phyloP scores from a whole-genome alignment of 345 rosid genomes.

The Eucalyptus coolabah region DNA sequence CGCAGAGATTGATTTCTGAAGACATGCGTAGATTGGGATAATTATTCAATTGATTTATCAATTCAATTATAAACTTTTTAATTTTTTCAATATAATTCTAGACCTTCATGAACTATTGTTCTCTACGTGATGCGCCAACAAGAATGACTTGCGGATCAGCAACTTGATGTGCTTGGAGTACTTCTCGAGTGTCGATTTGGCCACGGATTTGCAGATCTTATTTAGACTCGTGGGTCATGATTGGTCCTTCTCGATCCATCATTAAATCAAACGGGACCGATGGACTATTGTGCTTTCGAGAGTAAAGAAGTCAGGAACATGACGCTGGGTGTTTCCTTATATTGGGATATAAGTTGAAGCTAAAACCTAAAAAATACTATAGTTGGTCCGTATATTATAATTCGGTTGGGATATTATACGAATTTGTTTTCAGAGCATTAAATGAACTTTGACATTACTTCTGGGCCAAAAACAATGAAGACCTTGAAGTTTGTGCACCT shows the following conservation, averaged over 20 bases:
- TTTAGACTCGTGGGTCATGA: not conserved
- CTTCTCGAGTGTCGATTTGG: not conserved
- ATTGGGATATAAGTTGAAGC: not conserved
- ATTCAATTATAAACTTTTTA: accelerated
- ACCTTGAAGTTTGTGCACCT: not conserved
- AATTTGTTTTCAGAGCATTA: not conserved
- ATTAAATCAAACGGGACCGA: not conserved
- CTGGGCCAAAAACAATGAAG: not conserved
- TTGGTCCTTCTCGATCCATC: not conserved
- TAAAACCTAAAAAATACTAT: not conserved
- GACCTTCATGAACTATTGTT: not conserved
- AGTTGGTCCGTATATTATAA: not conserved
- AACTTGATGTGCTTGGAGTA: not conserved
- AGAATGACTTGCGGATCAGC: not conserved
- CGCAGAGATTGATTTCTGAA: not conserved
- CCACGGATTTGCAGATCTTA: not conserved
- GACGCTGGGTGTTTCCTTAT: not conserved
- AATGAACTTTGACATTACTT: not conserved
- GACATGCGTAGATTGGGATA: not conserved
- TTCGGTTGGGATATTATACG: not conserved
- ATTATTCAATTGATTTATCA: too few species aligned
- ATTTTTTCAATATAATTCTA: not conserved
- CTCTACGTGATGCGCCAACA: not conserved
- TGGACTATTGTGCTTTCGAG: not conserved
- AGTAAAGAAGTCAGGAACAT: not conserved